Base-by-base conservation (phyloP, 208 protist genomes). In the Leishmania tarentolae region DNA sequence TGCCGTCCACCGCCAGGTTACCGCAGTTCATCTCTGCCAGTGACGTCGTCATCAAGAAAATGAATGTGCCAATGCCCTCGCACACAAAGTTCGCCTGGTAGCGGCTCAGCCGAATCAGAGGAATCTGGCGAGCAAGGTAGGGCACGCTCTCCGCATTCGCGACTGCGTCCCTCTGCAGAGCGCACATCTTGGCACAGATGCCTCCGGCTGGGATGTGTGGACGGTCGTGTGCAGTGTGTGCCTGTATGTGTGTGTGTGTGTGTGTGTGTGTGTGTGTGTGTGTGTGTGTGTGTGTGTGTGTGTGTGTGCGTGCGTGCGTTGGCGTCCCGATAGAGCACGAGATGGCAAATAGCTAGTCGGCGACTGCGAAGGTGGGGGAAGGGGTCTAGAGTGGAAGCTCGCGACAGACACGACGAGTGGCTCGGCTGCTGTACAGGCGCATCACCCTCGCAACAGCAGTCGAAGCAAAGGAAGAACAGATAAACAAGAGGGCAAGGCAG, bases 11-110 rank as follows among this genome's bases (percentile, higher is more conserved):
- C 8, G 91, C 86, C 11, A 80, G 81, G 42, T 89, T 83, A 40
- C 93, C 93, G 66, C 90, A 92, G 77, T 94, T 94, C 84, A 93
- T 86, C 77, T 96, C 93, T 31, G 90, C 93, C 57, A 96, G 83
- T 3, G 89, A 90, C 82, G 94, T 91, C 37, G 91, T 95, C 82
- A 94, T 80, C 66, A 93, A 73, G 70, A 94, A 93, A 61, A 96
- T 85, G 80, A 96, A 95, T 21, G 91, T 92, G 76, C 93, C 93
- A 56, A 95, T 82, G 46, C 87, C 90, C 79, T 96, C 91, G 71
- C 86, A 90, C 17, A 96, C 53, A 77, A 91, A 90, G 44, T 88
- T 90, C 6, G 88, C 86, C 80, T 95, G 91, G 65, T 90, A 92
- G 71, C 84, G 75, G 17, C 87, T 90, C 63, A 96, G 83, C 17